Evolutionary conservation across 2,329 filamentous ascomycete species (phyloP), one percentile per base, ranked within the genome.

Genomic region (Aspergillus eucalypticola): DNA sequence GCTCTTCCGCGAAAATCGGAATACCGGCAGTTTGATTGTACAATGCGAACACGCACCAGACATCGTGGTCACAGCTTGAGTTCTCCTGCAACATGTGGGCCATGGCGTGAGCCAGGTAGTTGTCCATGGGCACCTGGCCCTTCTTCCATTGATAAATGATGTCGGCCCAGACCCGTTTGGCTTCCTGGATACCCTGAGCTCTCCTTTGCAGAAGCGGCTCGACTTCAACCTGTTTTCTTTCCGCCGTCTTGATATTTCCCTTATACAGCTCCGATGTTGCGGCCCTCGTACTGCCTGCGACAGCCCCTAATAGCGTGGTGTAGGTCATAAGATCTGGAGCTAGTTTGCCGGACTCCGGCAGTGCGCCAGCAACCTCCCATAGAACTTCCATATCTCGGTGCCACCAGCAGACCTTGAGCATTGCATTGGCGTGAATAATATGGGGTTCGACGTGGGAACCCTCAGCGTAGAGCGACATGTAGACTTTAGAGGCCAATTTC

Each of bases 401-500:
- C 59, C 86, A 83, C 51, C 88, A 85, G 73, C 93, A 98, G 8
- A 95, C 90, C 60, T 88, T 87, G 48, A 99, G 80, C n/a, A 92
- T 86, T 8, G 93, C 91, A 73, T 99, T 99, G 64, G 91, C 87
- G 71, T 98, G 95, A 59, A 91, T 90, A 38, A 88, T 89, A 66
- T 88, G 90, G 15, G 90, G 89, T 64, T 87, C 83, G 54, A 96
- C 81, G 7, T 82, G 81, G 1, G 85, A 84, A 54, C 84, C 86
- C 38, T 86, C 82, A 4, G 82, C 82, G 41, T 83, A 82, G 78
- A 98, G 90, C 57, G 86, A 86, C 66, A 91, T 84, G 79, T 96
- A 98, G 54, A 96, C 81, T 60, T 85, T 84, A 49, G 93, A 76
- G 0, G 92, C 91, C 65, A 90, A 88, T 58, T 81, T 75, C 5